These are phyloP conservation scores for Pochonia chlamydosporia DNA, from an alignment of 2,329 filamentous ascomycete species.

Conservation along the genomic window DNA sequence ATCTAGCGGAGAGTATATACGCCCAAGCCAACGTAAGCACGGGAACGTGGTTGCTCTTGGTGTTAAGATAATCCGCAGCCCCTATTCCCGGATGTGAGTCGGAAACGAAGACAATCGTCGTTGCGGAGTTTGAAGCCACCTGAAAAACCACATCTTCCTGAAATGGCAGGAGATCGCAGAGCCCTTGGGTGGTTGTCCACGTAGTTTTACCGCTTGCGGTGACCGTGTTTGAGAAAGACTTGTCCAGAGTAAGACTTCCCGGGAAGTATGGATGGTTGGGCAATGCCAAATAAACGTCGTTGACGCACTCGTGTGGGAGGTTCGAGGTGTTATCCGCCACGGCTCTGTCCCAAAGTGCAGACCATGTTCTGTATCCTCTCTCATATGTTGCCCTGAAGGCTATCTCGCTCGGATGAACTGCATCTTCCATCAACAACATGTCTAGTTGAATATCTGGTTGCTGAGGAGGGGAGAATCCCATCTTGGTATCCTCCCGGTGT, in stretches of 20 bases:
- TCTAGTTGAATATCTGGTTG: too few species aligned
- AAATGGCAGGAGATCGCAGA: not conserved
- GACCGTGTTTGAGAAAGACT: not conserved
- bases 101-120: not conserved
- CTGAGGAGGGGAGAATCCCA: too few species aligned
- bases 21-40: constrained; percentile 22
- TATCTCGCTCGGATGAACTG: too few species aligned
- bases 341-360: constrained; percentile 12
- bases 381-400: constrained; percentile 19
- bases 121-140: too few species aligned
- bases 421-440: too few species aligned
- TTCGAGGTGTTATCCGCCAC: not conserved
- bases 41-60: constrained; percentile 12
- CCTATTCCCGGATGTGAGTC: not conserved
- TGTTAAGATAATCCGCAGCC: not conserved
- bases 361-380: constrained; percentile 20
- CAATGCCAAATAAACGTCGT: not conserved
- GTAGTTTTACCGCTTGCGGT: too few species aligned
- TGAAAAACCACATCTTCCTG: not conserved
- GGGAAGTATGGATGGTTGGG: constrained; percentile 1
- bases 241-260: not conserved
- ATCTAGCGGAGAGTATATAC: constrained; percentile 24
- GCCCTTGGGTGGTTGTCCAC: not conserved
- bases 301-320: not conserved
- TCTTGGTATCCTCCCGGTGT: too few species aligned